Conservation (phyloP, 1,284 basidiomycete species). For the Pseudozyma thailandica region DNA sequence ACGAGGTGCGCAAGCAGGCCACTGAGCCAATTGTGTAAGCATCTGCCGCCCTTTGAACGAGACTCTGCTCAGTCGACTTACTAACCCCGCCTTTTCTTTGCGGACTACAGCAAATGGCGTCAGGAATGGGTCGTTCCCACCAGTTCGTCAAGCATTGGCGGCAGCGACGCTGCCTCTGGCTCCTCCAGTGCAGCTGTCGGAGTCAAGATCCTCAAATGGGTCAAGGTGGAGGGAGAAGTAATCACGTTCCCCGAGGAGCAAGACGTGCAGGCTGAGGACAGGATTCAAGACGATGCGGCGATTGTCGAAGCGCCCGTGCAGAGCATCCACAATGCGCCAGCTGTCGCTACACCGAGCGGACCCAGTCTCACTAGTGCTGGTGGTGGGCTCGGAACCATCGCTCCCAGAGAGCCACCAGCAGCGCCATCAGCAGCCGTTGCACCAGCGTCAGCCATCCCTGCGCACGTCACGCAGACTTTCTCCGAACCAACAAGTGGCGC, state of each 20-base stretch:
- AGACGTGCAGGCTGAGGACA: slow-evolving; percentile 34
- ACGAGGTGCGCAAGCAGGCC: slow-evolving; percentile 39
- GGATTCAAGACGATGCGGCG: slow-evolving; percentile 25
- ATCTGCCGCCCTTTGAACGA: not conserved
- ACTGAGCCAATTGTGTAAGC: slow-evolving; percentile 37
- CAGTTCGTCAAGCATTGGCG: slow-evolving; percentile 10
- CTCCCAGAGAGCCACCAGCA: slow-evolving; percentile 28
- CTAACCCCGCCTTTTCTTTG: not conserved
- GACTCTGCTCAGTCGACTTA: not conserved
- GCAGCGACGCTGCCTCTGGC: slow-evolving; percentile 1
- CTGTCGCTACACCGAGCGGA: slow-evolving; percentile 9
- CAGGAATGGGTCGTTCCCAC: slow-evolving; percentile 34
- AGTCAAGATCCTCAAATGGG: slow-evolving; percentile 45
- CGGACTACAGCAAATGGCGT: slow-evolving; percentile 27
- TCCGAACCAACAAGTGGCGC: slow-evolving; percentile 17
- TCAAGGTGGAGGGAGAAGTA: slow-evolving; percentile 7
- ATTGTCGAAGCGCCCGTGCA: slow-evolving; percentile 45
- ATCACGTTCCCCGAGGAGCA: slow-evolving; percentile 38
- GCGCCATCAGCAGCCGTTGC: slow-evolving; percentile 7
- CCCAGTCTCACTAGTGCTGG: slow-evolving; percentile 15
- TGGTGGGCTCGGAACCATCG: slow-evolving; percentile 40
- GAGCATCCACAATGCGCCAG: slow-evolving; percentile 44
- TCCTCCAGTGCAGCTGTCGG: slow-evolving; percentile 11
- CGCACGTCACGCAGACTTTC: slow-evolving; percentile 19
- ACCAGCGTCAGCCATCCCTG: slow-evolving; percentile 32